Percentiles rank a stretch among this genome's conserved stretches.
phyloP scores from a whole-genome alignment of 2,329 filamentous ascomycete genomes.

The Epichloe festucae region DNA sequence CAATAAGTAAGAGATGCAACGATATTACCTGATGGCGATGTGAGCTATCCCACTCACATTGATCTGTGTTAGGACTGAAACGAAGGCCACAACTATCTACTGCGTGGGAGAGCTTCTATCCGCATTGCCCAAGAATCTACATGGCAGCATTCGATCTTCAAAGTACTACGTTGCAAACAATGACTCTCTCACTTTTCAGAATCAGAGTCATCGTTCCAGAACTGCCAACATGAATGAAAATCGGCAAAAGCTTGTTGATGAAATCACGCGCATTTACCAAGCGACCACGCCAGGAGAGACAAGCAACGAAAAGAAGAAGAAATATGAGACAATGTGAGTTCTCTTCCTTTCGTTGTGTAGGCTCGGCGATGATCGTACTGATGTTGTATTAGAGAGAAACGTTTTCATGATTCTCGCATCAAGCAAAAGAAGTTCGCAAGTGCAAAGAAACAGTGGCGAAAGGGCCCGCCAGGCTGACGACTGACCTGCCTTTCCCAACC shows the following conservation, averaged over 20 bases:
- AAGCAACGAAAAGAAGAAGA: conserved; percentile 32
- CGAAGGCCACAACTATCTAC: conserved; percentile 44
- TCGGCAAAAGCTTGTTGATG: conserved; percentile 32
- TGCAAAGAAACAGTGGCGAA: conserved; percentile 36
- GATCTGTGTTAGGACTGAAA: conserved; percentile 38
- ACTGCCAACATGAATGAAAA: conserved; percentile 41
- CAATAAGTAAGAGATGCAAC: conserved; percentile 39
- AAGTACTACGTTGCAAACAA: conserved; percentile 39
- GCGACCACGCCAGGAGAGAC: conserved; percentile 34
- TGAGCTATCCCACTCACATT: not conserved
- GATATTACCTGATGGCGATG: conserved; percentile 13
- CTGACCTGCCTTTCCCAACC: not conserved
- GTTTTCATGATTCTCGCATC: conserved; percentile 31
- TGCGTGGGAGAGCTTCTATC: conserved; percentile 31
- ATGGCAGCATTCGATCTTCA: conserved; percentile 32
- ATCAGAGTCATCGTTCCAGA: conserved; percentile 40
- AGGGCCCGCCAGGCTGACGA: conserved; percentile 19
- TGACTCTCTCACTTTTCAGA: conserved; percentile 41
- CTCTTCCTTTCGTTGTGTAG: not conserved
- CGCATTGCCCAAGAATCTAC: conserved; percentile 34
- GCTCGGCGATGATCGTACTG: not conserved
- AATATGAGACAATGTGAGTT: conserved; percentile 33
- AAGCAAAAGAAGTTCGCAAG: conserved; percentile 35
- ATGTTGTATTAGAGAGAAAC: conserved; percentile 27
- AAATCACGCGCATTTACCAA: conserved; percentile 34